Base-by-base conservation (phyloP, 495 filamentous ascomycete genomes). In the Penicillium pulvis region DNA sequence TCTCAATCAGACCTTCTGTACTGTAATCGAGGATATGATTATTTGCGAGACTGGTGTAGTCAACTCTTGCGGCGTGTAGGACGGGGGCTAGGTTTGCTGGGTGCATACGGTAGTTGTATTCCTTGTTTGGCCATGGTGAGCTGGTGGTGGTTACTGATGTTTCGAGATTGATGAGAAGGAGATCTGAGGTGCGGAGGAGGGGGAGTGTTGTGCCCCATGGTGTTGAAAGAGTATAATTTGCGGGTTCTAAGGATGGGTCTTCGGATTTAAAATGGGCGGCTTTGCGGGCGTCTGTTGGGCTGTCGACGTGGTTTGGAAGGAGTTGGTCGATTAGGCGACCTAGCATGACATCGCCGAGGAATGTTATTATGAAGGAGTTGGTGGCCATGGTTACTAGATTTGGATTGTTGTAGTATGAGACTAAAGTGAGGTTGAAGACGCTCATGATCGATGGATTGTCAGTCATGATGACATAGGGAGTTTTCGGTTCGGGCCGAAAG, bases 341-440 rank as follows among this genome's bases (percentile, higher is more conserved):
- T n/a, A 78, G 71, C 75, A 78, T 79, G 10, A 75, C 71, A 56
- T 79, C 76, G 58, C 76, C 75, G 54, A 65, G 53, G 52, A 78
- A 73, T 19, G 66, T 70, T 28, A 78, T 49, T 46, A 58, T 72
- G 65, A 63, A 72, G 3, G 58, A 42, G 8, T 51, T 46, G 1
- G 49, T 6, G 10, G 57, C 17, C 62, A 68, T 68, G 39, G 33
- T 54, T 14, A 19, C 31, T 24, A 1, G 1, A 19, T 9, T 47
- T 17, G 19, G 31, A 42, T 16, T 33, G 24, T 2, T 30, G 10
- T 28, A 7, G 9, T 41, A 49, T n/a, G 10, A 49, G 2, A 9
- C 6, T 5, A 47, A 24, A 9, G 19, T 24, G 24, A 47, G 44
- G 24, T 26, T 12, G 1, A 3, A 46, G 17, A 23, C 20, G 20